A percentile compares a stretch with the other conserved stretches of the same genome.
Conservation (phyloP, 345 rosid species). For the Citrus maxima region DNA sequence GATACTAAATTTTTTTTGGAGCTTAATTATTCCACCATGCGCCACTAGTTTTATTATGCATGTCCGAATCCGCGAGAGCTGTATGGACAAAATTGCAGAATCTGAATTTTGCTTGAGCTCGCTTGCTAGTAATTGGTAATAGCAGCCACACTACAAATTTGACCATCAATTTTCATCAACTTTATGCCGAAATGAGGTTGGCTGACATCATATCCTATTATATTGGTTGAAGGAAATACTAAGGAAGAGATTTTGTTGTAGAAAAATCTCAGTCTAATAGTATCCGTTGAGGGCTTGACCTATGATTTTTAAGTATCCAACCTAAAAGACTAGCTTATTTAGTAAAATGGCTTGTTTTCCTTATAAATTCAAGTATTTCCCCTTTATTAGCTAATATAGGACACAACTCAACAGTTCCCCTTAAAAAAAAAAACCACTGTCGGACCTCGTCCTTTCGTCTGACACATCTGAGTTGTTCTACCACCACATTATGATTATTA, state of each 20-base stretch:
- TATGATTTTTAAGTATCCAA: fast-evolving
- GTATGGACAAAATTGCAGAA: background rate
- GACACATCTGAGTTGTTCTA: too few relatives aligned
- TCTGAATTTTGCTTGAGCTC: background rate
- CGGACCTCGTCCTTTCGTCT: fast-evolving
- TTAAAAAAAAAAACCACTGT: too few relatives aligned
- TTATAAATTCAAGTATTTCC: fast-evolving
- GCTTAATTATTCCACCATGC: background rate
- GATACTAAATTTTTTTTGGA: background rate
- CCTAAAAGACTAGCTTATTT: fast-evolving
- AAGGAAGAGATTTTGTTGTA: too few relatives aligned
- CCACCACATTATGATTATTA: too few relatives aligned
- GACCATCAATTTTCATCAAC: background rate
- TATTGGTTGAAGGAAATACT: too few relatives aligned
- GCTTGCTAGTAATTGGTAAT: background rate
- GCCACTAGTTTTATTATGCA: background rate
- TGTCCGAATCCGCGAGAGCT: too few relatives aligned
- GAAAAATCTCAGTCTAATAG: too few relatives aligned
- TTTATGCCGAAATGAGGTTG: too few relatives aligned
- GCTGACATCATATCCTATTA: too few relatives aligned
- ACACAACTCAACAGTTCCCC: fast-evolving
- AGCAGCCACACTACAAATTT: background rate
- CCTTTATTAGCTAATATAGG: fast-evolving
- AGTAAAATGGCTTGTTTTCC: fast-evolving
- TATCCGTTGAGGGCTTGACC: fast-evolving